Evolutionary conservation across 2,329 filamentous ascomycete species (phyloP), one percentile per base, ranked within the genome.

Genomic region (Botrytis hyacinthi): DNA sequence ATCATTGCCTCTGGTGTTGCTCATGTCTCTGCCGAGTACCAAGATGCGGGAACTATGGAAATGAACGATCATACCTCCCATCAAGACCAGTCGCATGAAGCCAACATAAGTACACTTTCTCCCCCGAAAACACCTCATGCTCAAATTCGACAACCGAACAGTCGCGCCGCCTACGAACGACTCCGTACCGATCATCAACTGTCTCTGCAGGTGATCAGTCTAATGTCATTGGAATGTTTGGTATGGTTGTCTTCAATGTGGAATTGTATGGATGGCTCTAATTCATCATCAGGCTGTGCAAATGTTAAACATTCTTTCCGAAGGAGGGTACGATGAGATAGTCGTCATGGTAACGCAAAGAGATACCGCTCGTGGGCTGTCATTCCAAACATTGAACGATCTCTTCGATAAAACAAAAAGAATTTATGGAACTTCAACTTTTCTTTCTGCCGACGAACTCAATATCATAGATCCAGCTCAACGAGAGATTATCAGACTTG

Each of bases 391-490:
- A 1, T 83, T 91, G 79, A 88, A 89, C 77, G 87, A 86, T 7
- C 83, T 90, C 12, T 91, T 91, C 76, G 87, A 90, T 74, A 87
- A 90, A 75, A 89, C 88, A 0, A 89, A 90, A 76, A 86, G 88
- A 75, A 85, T 90, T 3, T 90, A 90, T 46, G 86, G 86, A 69
- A 84, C 86, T 48, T 73, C 74, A 26, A 67, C 77, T 8, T 91
- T 91, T 70, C 82, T 89, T 4, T 87, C 86, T 32, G 83, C 86
- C 7, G 82, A 84, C n/a, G 84, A 86, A 63, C 81, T 89, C 29
- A 85, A 85, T 57, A 83, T 89, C 62, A 83, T 83, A 10, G 85
- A 87, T 35, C 80, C 83, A 3, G 81, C 83, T 16, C 88, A 91
- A 77, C 82, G 89, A 59, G 87, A 88, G 73, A 87, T 87, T 63